Evolutionary conservation across 2,329 filamentous ascomycete genomes (phyloP), one percentile per base, ranked within the genome.

Genomic region (Arthroderma sp.): DNA sequence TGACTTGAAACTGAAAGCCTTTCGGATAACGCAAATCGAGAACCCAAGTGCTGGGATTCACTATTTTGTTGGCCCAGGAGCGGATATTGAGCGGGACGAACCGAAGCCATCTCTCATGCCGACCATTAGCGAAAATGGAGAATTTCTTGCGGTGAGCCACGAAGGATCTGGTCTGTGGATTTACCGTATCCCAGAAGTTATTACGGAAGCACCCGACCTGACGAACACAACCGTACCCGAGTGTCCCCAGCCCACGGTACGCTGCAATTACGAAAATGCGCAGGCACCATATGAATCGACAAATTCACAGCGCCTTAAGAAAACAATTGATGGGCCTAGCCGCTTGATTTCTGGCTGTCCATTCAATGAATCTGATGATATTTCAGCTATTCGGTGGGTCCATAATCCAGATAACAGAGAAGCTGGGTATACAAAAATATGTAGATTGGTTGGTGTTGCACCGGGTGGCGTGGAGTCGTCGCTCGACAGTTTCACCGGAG

Each of bases 11-110:
- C 81, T 86, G 46, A 82, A 85, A 60, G 84, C 81, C 0, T 89
- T 89, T 59, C 76, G 83, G 48, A 81, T 83, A 22, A 82, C 88
- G 28, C 75, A 82, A 36, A 77, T 84, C 43, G 83, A 85, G 55
- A 82, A 87, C 53, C 66, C 84, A 10, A 74, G 80, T 40, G 84
- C 84, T 51, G 83, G 83, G 34, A 83, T 82, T 6, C 84, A 82
- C 1, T 87, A 87, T 58, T 88, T 89, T 56, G 81, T 82, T 3
- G 83, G 82, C 0, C 84, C 84, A 1, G 60, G 62, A 38, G 55
- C 60, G n/a, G 52, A 54, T 9, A 54, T 59, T 9, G 59, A 59
- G 5, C 70, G 74, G 42, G 68, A 72, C n/a, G 79, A 78, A 46
- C 67, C 82, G 7, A 60, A 78, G 3, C 85, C 85, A 1, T 79